These are phyloP conservation scores for Dichotomopilus funicola DNA, from an alignment of 2,329 filamentous ascomycete species.

Conservation along the genomic window DNA sequence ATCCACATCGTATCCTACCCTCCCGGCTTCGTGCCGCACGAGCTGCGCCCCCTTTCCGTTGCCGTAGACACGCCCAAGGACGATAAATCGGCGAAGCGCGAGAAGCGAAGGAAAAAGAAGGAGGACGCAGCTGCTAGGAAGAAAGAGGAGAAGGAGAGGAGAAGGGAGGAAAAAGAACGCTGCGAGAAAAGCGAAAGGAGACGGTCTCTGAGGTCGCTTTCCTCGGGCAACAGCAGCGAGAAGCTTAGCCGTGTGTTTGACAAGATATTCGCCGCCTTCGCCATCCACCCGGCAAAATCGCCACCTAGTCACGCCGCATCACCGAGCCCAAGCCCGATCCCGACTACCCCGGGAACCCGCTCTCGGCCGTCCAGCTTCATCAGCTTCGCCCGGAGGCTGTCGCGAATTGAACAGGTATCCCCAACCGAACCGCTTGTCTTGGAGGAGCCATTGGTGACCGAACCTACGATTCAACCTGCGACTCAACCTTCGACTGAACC, in stretches of 20 bases:
- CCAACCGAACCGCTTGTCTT: no score
- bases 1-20: constrained; percentile 49
- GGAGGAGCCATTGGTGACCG: no score
- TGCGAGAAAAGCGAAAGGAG: constrained; percentile 25
- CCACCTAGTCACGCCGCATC: constrained; percentile 8
- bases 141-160: constrained; percentile 21
- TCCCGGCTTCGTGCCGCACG: constrained; percentile 35
- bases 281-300: constrained; percentile 16
- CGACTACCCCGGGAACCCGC: constrained; percentile 7
- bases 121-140: constrained; percentile 22
- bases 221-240: constrained; percentile 31
- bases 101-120: constrained; percentile 26
- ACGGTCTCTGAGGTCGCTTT: constrained; percentile 27
- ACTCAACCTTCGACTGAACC: no score
- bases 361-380: constrained; percentile 23
- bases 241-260: constrained; percentile 26
- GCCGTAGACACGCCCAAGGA: constrained; percentile 30
- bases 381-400: constrained; percentile 22
- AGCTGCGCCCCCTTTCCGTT: constrained; percentile 29
- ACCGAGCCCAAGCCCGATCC: constrained; percentile 3
- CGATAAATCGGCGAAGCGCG: constrained; percentile 23
- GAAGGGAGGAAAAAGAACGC: constrained; percentile 27
- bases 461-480: no score
- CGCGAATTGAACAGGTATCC: constrained; percentile 13
- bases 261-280: constrained; percentile 26